phyloP scores from a whole-genome alignment of 768 basidiomycete genomes.

The Leccinum uliginosum region DNA sequence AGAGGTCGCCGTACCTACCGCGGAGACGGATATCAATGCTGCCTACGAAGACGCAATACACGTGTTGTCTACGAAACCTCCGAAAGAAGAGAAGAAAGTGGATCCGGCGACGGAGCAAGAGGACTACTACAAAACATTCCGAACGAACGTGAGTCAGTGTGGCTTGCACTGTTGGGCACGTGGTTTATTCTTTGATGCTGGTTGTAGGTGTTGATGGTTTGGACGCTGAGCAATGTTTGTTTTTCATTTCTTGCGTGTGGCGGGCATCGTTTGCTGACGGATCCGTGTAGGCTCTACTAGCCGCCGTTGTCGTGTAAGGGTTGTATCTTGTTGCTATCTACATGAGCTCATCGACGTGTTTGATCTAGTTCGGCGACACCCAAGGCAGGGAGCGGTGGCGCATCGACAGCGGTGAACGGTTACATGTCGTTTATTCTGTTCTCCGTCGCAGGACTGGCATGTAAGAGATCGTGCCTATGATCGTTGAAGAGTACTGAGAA shows the following conservation, averaged over 20 bases:
- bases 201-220: constrained; percentile 68
- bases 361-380: constrained; percentile 33
- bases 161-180: not conserved
- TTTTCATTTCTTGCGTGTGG: constrained; percentile 21
- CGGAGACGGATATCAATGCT: constrained; percentile 84
- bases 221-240: constrained; percentile 81
- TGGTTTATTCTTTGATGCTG: constrained; percentile 11
- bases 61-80: constrained; percentile 72
- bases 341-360: not conserved
- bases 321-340: constrained; percentile 5
- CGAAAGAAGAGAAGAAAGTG: constrained; percentile 60
- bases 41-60: constrained; percentile 90
- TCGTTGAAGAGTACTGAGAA: not conserved
- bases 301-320: constrained; percentile 68
- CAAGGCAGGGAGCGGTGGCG: constrained; percentile 47
- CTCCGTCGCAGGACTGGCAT: constrained; percentile 82
- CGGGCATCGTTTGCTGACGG: constrained; percentile 7
- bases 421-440: constrained; percentile 89
- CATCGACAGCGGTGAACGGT: constrained; percentile 60
- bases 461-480: constrained; percentile 44
- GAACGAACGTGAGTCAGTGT: constrained; percentile 65
- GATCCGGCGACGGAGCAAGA: constrained; percentile 67
- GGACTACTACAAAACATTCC: constrained; percentile 84
- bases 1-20: constrained; percentile 80
- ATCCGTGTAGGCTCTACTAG: constrained; percentile 54